phyloP scores from a whole-genome alignment of 2,329 filamentous ascomycete genomes.

The Stemphylium lycopersici region DNA sequence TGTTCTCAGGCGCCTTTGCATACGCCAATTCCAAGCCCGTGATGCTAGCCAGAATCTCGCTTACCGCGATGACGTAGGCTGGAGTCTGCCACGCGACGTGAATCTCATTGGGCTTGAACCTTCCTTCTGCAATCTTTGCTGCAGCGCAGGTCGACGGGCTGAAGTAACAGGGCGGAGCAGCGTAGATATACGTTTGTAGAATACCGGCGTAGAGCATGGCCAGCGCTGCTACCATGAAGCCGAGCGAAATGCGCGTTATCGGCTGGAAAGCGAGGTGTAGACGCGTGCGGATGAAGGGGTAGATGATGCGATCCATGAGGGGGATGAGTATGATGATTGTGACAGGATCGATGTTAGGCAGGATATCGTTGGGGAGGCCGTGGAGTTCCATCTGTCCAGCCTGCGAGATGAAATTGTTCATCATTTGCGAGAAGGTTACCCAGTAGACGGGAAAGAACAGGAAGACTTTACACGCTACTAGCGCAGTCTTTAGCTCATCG shows the following conservation, averaged over 20 bases:
- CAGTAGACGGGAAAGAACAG: conserved; percentile 57
- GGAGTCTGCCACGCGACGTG: conserved; percentile 55
- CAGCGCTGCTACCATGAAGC: conserved; percentile 60
- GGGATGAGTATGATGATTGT: conserved; percentile 56
- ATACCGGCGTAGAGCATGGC: conserved; percentile 63
- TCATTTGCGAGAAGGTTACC: conserved; percentile 54
- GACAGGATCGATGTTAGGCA: conserved; percentile 57
- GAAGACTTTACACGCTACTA: conserved; percentile 73
- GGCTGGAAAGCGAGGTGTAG: conserved; percentile 53
- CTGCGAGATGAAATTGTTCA: conserved; percentile 57
- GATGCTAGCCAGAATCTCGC: conserved; percentile 56
- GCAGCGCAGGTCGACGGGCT: conserved; percentile 48
- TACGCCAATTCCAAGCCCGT: conserved; percentile 57
- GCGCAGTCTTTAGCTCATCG: conserved; percentile 71
- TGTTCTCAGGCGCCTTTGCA: conserved; percentile 53
- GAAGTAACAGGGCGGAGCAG: conserved; percentile 59
- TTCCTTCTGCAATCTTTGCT: conserved; percentile 36
- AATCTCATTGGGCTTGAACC: conserved; percentile 49
- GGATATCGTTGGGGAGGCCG: conserved; percentile 56
- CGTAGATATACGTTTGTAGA: conserved; percentile 64
- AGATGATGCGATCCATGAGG: conserved; percentile 53
- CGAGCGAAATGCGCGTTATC: conserved; percentile 61
- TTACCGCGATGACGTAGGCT: conserved; percentile 54
- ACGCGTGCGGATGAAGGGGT: conserved; percentile 52
- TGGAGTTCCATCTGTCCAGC: conserved; percentile 56